Evolutionary conservation across 164 flowering plant genomes (phyloP).

Genomic region (Kingdonia uniflora): DNA sequence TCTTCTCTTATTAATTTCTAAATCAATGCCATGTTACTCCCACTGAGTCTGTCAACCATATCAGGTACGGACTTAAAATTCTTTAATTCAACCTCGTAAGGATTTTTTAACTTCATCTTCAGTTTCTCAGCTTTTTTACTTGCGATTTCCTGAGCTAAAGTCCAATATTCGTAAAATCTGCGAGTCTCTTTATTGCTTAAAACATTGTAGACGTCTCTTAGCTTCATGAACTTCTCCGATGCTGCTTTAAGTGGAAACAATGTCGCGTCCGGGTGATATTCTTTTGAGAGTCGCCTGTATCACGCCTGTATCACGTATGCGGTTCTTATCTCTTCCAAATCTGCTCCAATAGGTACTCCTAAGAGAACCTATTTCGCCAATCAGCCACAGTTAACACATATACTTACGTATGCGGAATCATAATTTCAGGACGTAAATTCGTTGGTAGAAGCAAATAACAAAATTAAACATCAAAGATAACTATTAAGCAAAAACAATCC

Average conservation of each 20-base stretch:
- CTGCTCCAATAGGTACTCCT: constrained; percentile 61
- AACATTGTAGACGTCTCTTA: constrained; percentile 53
- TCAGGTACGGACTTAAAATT: constrained; percentile 51
- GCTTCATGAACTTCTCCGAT: constrained; percentile 73
- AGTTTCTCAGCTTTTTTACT: constrained; percentile 64
- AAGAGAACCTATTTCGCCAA: constrained; percentile 39
- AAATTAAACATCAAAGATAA: too few species aligned
- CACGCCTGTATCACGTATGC: constrained; percentile 80
- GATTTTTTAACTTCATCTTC: constrained; percentile 67
- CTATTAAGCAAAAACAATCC: too few species aligned
- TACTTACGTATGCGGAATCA: too few species aligned
- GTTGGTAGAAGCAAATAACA: too few species aligned
- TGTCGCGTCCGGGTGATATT: constrained; percentile 93
- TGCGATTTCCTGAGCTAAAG: constrained; percentile 68
- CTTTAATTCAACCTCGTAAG: constrained; percentile 41
- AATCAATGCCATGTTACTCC: constrained; percentile 64
- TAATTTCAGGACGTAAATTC: too few species aligned
- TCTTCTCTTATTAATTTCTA: too few species aligned
- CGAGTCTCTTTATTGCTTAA: constrained; percentile 66
- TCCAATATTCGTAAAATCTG: constrained; percentile 76
- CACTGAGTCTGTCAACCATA: constrained; percentile 76
- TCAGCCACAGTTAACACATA: background rate
- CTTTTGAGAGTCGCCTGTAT: constrained; percentile 69
- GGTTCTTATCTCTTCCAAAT: constrained; percentile 75
- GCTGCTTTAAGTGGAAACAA: constrained; percentile 65